Conservation (phyloP, 495 filamentous ascomycete species). For the Beverwykella pulmonaria region DNA sequence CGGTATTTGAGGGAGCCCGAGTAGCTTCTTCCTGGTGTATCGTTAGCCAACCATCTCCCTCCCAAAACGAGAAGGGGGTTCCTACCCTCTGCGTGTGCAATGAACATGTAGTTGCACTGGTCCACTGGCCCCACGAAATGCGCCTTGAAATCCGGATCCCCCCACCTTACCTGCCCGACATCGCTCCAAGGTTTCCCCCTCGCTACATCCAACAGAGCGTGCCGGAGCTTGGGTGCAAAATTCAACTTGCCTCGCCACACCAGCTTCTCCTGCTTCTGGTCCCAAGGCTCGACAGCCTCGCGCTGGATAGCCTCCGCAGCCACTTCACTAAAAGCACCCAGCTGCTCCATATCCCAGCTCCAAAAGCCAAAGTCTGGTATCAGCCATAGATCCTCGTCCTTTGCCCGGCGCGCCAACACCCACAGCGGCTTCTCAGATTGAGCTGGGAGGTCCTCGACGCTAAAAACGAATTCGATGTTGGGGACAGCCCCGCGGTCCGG, state of each 20-base stretch:
- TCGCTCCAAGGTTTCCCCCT: constrained; percentile 56
- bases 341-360: constrained; percentile 66
- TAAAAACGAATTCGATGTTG: constrained; percentile 65
- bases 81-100: constrained; percentile 61
- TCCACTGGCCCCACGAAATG: constrained; percentile 56
- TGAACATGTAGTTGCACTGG: constrained; percentile 59
- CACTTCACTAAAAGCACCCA: constrained; percentile 62
- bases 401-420: constrained; percentile 52
- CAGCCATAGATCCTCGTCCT: constrained; percentile 60
- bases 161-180: constrained; percentile 56
- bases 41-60: neutral
- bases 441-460: constrained; percentile 56
- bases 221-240: constrained; percentile 45
- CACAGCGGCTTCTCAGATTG: constrained; percentile 51
- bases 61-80: constrained; percentile 15
- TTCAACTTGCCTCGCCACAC: constrained; percentile 67
- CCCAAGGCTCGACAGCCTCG: constrained; percentile 39
- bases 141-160: constrained; percentile 26
- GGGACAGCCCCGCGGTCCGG: constrained; percentile 52
- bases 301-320: constrained; percentile 48
- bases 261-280: constrained; percentile 63
- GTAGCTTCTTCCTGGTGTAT: constrained; percentile 43
- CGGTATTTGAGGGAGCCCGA: constrained; percentile 64
- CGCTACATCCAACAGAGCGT: constrained; percentile 52
- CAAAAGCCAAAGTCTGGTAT: constrained; percentile 84